These are phyloP conservation scores for Anisodus acutangulus DNA, from an alignment of 257 asterid genomes.

Conservation along the genomic window DNA sequence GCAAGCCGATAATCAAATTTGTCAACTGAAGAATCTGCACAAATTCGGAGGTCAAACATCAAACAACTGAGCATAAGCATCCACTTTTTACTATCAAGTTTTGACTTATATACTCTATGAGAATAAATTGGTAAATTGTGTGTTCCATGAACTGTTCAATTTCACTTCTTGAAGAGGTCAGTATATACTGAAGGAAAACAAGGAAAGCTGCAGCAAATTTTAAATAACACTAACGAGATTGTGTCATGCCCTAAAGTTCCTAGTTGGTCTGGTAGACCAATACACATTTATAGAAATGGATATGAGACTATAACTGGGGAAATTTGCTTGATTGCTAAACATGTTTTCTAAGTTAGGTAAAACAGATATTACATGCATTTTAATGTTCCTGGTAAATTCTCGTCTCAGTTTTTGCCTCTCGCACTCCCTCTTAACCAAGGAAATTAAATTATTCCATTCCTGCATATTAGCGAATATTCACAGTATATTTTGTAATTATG, in stretches of 20 bases:
- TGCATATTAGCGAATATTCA: too few relatives aligned
- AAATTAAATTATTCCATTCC: not conserved
- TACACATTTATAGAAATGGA: not conserved
- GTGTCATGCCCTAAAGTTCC: not conserved
- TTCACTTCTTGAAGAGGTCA: not conserved
- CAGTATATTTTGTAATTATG: too few relatives aligned
- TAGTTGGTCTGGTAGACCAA: constrained; percentile 15
- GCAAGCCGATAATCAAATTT: constrained; percentile 95
- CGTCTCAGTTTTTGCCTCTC: not conserved
- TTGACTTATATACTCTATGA: not conserved
- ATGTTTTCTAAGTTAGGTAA: not conserved
- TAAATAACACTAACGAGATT: not conserved
- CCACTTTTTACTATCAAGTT: not conserved
- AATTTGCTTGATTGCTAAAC: not conserved
- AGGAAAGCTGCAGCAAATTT: constrained; percentile 1
- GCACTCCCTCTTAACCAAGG: not conserved
- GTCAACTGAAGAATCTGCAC: constrained; percentile 98
- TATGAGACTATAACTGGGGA: not conserved
- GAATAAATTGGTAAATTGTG: not conserved
- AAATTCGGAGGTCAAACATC: constrained; percentile 23
- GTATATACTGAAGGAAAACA: not conserved
- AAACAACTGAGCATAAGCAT: not conserved
- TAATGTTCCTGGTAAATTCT: not conserved
- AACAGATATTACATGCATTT: not conserved
- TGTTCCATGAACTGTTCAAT: not conserved